Evolutionary conservation across 805 yeast species (phyloP), one percentile per base, ranked within the genome.

Genomic region (Candida adriatica): DNA sequence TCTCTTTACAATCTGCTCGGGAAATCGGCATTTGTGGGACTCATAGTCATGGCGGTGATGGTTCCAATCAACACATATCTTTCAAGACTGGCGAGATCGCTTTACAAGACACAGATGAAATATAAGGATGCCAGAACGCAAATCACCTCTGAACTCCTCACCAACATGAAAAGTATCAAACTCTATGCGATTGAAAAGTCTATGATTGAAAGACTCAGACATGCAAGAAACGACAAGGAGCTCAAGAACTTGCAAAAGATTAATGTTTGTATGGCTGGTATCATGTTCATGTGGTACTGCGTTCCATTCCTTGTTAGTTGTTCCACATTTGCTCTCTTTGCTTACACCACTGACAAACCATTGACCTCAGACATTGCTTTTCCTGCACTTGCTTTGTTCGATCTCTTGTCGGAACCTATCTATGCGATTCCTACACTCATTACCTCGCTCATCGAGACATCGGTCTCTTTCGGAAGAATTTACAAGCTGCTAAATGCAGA

Each of bases 121-220:
- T 62, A 64, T 35, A 79, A 75, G 40, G 87, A 79, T 49, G 55
- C 56, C 15, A 64, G 88, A 57, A 70, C 79, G 3, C 65, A 70
- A 13, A 56, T 68, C 14, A 71, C 75, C n/a, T 64, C 71, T 13
- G 88, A 79, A 43, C 61, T 79, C 9, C 51, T 79, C 30, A 62
- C 65, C 23, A 66, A 77, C 18, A 73, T 79, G 30, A 79, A 78
- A 46, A 67, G 77, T 32, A 72, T 79, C 42, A 79, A 79, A 45
- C 55, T 79, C 17, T 79, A 77, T 45, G 74, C 82, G 0, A 79
- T 84, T 81, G 88, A 79, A 49, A 56, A 59, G 20, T 79, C 85
- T 16, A 74, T 78, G 75, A 45, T 74, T 22, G 57, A 61, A 14
- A 70, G 68, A 39, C 53, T 79, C 9, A 45, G 59, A 8, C 67